These are phyloP conservation scores for Gnetum montanum DNA, from an alignment of 75 land plant species.

Conservation along the genomic window DNA sequence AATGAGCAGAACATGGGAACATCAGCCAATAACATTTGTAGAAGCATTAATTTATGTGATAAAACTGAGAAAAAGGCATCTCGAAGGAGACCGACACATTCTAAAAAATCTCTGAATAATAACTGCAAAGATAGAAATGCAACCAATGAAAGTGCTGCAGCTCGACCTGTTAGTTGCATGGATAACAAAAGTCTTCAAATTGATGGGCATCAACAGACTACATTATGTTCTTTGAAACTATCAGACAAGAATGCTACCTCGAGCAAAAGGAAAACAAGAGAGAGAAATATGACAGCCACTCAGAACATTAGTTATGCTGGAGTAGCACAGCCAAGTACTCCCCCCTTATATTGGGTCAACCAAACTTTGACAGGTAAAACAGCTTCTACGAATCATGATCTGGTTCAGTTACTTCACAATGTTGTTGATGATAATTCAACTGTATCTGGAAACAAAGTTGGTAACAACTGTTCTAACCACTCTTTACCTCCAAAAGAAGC, in stretches of 20 bases:
- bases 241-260: background rate
- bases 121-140: background rate
- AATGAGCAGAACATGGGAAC: no score
- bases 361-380: no score
- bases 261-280: background rate
- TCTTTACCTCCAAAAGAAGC: background rate
- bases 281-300: background rate
- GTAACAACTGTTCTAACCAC: background rate
- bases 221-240: background rate
- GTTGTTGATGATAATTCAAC: background rate
- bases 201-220: background rate
- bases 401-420: background rate
- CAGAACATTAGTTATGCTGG: background rate
- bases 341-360: no score
- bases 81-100: background rate
- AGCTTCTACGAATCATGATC: background rate
- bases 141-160: background rate
- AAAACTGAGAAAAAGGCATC: background rate
- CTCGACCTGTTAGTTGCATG: background rate
- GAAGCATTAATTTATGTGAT: no score
- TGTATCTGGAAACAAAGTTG: background rate
- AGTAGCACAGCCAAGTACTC: background rate
- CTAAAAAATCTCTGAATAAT: no score
- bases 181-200: conserved; percentile 3
- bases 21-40: no score